Evolutionary conservation across 2,329 filamentous ascomycete genomes (phyloP), one percentile per base, ranked within the genome.

Genomic region (Leptographium flavum): DNA sequence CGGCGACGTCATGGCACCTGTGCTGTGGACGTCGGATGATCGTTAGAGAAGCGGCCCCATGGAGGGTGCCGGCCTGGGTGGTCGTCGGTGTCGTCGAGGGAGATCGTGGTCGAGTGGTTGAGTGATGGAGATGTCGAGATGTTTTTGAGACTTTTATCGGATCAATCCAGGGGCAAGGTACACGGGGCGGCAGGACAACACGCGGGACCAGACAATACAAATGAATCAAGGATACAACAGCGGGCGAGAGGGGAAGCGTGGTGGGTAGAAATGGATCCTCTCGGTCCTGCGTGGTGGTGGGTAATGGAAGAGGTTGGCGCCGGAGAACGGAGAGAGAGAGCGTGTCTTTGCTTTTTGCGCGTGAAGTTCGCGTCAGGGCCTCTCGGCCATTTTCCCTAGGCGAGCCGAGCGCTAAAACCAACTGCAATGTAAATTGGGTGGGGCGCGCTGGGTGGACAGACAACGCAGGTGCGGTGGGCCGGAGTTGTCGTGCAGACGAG

Each of bases 1-100:
- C 17, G 51, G 52, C 38, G 51, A 53, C 30, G 52, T 47, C 52
- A 54, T 54, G 46, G 42, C 27, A 30, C 40, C 22, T 38, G 41
- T 27, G n/a, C 19, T 3, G 19, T 28, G 9, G 33, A 41, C 15
- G 36, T 19, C n/a, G 32, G 6, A 19, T 32, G 35, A n/a, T 13
- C 27, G 42, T 28, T 13, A 32, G 11, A n/a, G 19, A 32, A 10
- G 21, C 39, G 28, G 23, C 28, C 41, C 40, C 39, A 42, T 46
- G 45, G 45, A 45, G 31, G 36, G 25, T 17, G 5, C 8, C 5
- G 5, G 2, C 27, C 27, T n/a, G n/a, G 43, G 28, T 33, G 25
- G 10, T 21, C 23, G 21, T 6, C 9, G 22, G 11, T 14, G 27
- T 38, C 15, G 39, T 38, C 39, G 39, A 19, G n/a, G 23, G 6